Conservation (phyloP, 768 basidiomycete genomes). For the Lentinus tigrinus region DNA sequence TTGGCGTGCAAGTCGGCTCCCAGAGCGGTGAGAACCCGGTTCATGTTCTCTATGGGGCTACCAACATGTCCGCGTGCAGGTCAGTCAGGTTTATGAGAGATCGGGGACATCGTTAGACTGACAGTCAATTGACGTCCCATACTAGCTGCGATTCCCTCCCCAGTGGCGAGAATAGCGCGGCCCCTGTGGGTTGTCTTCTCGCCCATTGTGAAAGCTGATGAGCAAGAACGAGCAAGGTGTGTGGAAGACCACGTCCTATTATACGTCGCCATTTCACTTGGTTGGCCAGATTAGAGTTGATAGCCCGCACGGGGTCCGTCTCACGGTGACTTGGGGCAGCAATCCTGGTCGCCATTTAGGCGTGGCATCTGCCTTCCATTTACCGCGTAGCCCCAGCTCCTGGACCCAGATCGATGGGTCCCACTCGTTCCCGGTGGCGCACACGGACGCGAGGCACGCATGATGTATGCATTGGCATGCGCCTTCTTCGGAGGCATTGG, state of each 20-base stretch:
- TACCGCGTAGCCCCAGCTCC: background rate
- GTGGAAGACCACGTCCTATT: no score
- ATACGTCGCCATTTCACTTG: no score
- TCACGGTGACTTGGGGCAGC: background rate
- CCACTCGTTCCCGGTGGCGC: background rate
- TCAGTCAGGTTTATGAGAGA: no score
- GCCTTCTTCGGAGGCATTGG: no score
- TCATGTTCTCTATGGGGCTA: background rate
- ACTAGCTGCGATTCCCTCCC: no score
- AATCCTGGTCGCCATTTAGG: background rate
- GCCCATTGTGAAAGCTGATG: no score
- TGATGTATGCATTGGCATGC: background rate
- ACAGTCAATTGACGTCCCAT: no score
- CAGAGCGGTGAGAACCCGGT: background rate
- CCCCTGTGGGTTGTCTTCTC: no score
- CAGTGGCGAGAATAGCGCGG: no score
- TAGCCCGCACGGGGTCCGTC: background rate
- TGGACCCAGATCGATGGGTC: background rate
- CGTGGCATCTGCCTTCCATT: background rate
- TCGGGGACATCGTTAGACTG: no score
- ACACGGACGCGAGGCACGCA: background rate
- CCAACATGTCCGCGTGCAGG: background rate
- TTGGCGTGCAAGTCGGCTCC: background rate
- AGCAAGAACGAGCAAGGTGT: no score
- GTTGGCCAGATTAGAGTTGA: no score